A percentile compares a stretch with the other conserved stretches of the same genome.
Evolutionary conservation across 75 land plant species (phyloP).

Genomic region (Sequoia sempervirens): DNA sequence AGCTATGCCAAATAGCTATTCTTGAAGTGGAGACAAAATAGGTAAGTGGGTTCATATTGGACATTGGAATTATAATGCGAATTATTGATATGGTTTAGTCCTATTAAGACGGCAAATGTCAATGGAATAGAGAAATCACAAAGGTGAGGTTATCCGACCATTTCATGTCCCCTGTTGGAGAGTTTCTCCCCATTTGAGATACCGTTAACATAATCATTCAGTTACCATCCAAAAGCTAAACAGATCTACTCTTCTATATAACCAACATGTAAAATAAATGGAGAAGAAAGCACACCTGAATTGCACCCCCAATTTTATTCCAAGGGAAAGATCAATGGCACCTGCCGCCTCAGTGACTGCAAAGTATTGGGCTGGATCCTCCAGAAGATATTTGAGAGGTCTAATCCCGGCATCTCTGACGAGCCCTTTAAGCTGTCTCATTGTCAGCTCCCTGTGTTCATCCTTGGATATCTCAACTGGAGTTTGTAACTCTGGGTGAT

Average conservation of each 20-base stretch:
- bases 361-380: conserved; percentile 79
- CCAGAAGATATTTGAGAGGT: conserved; percentile 50
- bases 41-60: not conserved
- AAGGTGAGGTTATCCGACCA: not conserved
- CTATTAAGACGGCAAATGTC: not conserved
- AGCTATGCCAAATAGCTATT: not conserved
- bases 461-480: conserved; percentile 75
- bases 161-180: not conserved
- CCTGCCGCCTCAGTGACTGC: conserved; percentile 80
- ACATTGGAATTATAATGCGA: not conserved
- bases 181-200: not conserved
- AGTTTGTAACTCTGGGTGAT: conserved; percentile 74
- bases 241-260: not conserved
- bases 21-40: not conserved
- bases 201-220: not conserved
- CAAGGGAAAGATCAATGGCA: conserved; percentile 80
- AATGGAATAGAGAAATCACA: not conserved
- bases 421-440: conserved; percentile 70
- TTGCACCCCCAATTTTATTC: conserved; percentile 90
- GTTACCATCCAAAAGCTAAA: not conserved
- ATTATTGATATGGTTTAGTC: not conserved
- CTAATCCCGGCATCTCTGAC: conserved; percentile 79
- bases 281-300: conserved; percentile 57
- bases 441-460: conserved; percentile 80
- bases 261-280: not conserved